Evolutionary conservation across 1,139 yeast species (phyloP).

Genomic region (Debaryomyces fabryi): DNA sequence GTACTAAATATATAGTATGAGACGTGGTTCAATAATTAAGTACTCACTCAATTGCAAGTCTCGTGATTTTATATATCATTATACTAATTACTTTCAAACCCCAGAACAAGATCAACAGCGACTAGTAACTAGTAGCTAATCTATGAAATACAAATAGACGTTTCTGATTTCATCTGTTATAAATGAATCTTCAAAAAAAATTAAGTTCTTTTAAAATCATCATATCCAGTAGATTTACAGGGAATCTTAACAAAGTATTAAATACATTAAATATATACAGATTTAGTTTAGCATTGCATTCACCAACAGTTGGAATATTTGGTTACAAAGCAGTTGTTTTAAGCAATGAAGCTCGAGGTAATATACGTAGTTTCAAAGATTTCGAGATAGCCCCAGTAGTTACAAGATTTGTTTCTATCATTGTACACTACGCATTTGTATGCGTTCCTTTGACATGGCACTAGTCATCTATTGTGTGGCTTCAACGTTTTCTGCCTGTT

Average conservation of each 20-base stretch:
- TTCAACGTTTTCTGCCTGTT: not conserved
- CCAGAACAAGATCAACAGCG: not conserved
- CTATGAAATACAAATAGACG: not conserved
- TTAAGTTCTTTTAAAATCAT: no score
- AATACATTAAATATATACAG: slow-evolving; percentile 8
- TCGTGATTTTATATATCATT: not conserved
- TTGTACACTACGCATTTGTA: not conserved
- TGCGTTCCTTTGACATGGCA: not conserved
- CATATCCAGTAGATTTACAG: not conserved
- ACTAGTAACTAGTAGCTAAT: not conserved
- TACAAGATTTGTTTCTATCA: not conserved
- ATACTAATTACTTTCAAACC: not conserved
- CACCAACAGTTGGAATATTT: not conserved
- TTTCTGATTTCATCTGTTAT: not conserved
- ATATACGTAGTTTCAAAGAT: not conserved
- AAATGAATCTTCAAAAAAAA: not conserved
- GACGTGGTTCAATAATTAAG: slow-evolving; percentile 1
- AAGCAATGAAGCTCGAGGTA: not conserved
- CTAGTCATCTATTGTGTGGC: not conserved
- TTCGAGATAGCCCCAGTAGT: not conserved
- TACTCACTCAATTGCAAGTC: not conserved
- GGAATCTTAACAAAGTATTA: not conserved
- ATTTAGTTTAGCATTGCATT: not conserved
- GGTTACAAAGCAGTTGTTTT: not conserved
- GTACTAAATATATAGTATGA: slow-evolving; percentile 1